Evolutionary conservation across 805 yeast genomes (phyloP).

Genomic region (Kodamaea neixiangensis): DNA sequence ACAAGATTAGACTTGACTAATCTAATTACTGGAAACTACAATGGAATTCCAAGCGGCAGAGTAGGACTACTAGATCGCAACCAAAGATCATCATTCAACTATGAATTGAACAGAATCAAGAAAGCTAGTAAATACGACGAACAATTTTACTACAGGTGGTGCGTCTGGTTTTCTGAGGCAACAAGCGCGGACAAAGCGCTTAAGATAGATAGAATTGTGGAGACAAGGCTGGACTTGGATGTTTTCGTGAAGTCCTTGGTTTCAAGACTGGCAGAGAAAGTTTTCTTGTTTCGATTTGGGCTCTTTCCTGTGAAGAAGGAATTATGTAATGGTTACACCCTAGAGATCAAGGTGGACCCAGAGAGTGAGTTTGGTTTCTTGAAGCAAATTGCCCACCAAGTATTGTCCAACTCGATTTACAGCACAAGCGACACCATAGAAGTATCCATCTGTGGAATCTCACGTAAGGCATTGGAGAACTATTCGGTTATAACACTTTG

Average conservation of each 20-base stretch:
- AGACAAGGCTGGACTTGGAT: slow-evolving; percentile 9
- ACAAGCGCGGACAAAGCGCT: not conserved
- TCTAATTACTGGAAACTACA: not conserved
- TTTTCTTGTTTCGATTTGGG: slow-evolving; percentile 12
- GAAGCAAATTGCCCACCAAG: slow-evolving; percentile 2
- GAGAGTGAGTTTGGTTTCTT: slow-evolving; percentile 4
- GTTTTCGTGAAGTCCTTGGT: not conserved
- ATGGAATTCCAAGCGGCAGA: slow-evolving; percentile 10
- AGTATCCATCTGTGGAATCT: slow-evolving; percentile 13
- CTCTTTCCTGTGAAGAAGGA: slow-evolving; percentile 9
- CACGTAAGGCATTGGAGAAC: slow-evolving; percentile 3
- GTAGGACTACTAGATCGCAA: not conserved
- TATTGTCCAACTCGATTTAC: slow-evolving; percentile 11
- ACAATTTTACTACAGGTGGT: slow-evolving; percentile 12
- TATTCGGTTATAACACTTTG: slow-evolving; percentile 9
- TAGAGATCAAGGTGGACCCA: slow-evolving; percentile 11
- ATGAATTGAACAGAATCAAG: not conserved
- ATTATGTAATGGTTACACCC: slow-evolving; percentile 13
- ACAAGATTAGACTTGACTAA: not conserved
- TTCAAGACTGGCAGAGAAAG: slow-evolving; percentile 2
- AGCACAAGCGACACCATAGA: slow-evolving; percentile 4
- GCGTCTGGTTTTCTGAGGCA: slow-evolving; percentile 7
- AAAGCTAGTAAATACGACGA: slow-evolving; percentile 2
- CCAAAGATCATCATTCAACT: slow-evolving; percentile 8
- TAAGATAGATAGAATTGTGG: slow-evolving; percentile 1